phyloP scores from a whole-genome alignment of 768 basidiomycete species.

The Mycena epipterygia region DNA sequence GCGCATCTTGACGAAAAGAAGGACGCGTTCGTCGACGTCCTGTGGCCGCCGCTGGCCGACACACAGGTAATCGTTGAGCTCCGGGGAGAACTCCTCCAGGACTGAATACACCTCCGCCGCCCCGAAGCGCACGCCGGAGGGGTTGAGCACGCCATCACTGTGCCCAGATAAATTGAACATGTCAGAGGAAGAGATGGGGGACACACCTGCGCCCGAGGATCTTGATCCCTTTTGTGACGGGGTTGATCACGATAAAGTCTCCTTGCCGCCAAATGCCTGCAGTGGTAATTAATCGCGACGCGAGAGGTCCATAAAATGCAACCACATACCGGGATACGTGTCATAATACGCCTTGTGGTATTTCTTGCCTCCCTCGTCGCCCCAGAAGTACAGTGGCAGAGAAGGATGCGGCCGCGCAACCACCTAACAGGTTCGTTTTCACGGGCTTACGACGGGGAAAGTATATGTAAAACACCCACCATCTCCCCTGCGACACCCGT shows the following conservation, averaged over 20 bases:
- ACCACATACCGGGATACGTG: slow-evolving; percentile 65
- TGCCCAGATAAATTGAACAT: neutral
- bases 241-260: slow-evolving; percentile 77
- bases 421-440: slow-evolving; percentile 46
- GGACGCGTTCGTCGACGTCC: slow-evolving; percentile 80
- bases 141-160: slow-evolving; percentile 69
- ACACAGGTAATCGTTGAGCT: slow-evolving; percentile 78
- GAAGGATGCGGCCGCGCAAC: slow-evolving; percentile 80
- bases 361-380: slow-evolving; percentile 70
- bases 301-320: neutral
- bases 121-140: slow-evolving; percentile 86
- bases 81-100: slow-evolving; percentile 68
- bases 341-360: slow-evolving; percentile 74
- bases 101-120: slow-evolving; percentile 86
- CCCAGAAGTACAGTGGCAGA: slow-evolving; percentile 77
- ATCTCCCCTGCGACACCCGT: slow-evolving; percentile 39
- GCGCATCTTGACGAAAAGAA: slow-evolving; percentile 81
- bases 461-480: neutral
- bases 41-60: slow-evolving; percentile 76
- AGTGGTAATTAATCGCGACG: neutral
- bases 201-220: slow-evolving; percentile 70
- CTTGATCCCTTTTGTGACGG: slow-evolving; percentile 69
- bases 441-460: too few relatives aligned
- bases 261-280: slow-evolving; percentile 77
- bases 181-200: neutral